Base-by-base conservation (phyloP, 2,329 filamentous ascomycete genomes). In the Pyricularia pennisetigena region DNA sequence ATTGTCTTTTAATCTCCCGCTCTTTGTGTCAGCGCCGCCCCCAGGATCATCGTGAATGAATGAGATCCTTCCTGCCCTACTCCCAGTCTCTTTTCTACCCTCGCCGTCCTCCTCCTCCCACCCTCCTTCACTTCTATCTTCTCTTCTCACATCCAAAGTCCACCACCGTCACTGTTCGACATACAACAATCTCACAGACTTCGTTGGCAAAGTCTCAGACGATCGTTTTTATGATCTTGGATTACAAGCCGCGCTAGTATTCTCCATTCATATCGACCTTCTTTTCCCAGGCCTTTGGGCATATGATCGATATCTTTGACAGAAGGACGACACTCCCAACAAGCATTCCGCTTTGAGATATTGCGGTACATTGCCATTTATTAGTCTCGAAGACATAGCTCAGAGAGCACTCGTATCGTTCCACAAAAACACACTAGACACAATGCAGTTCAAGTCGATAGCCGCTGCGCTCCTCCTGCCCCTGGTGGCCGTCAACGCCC, bases 201-300 rank as follows among this genome's bases (percentile, higher is more conserved):
- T 85, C 83, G 83, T 84, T 84, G 83, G 83, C 83, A 85, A 81
- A 85, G 83, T 83, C 82, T 79, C 70, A 69, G 67, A 64, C 70
- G 69, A 72, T 69, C 70, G 69, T 70, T 57, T 57, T 74, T 76
- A 35, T 35, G 72, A 71, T 72, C 64, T 72, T 72, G 72, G 72
- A 74, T 69, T 74, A 75, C 74, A 76, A 73, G 72, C 68, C 69
- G 69, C 63, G 68, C 70, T 72, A 72, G 75, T 76, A 73, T 74
- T 74, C 16, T 54, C 41, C 9, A 3, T 66, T 20, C 35, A 66
- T 16, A 23, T 49, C 64, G 30, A 35, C 32, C n/a, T 28, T 65
- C 16, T 66, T 24, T 41, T 24, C 8, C 23, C n/a, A 65, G 4
- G n/a, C 24, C 5, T 26, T 32, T 9, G 29, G 35, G 63, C 63